Percentiles rank a stretch among this genome's conserved stretches.
Conservation (phyloP, 139 green algal genomes). For the Coelastrella sp. region DNA sequence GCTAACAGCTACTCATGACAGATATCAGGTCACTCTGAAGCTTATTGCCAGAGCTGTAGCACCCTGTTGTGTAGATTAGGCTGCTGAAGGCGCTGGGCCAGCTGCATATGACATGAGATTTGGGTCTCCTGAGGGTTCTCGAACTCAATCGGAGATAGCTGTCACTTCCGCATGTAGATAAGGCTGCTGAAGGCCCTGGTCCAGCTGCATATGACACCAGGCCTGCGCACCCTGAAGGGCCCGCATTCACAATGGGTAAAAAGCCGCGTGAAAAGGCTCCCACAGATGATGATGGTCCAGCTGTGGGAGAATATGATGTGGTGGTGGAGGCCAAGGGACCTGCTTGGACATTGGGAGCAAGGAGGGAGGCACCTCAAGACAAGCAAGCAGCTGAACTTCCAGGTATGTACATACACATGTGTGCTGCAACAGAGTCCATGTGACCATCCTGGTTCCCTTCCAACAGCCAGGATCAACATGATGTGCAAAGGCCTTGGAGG, state of each 20-base stretch:
- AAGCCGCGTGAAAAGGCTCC: not conserved
- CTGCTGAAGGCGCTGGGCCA: not conserved
- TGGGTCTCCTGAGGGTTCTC: not conserved
- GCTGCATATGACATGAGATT: not conserved
- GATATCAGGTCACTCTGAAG: not conserved
- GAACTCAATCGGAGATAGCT: not conserved
- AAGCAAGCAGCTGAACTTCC: not conserved
- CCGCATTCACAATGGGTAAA: slow-evolving; percentile 11
- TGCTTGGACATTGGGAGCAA: not conserved
- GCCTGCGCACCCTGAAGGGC: not conserved
- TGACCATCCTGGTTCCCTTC: too few relatives aligned
- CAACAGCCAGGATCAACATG: too few relatives aligned
- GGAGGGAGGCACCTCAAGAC: not conserved
- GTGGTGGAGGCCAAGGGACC: not conserved
- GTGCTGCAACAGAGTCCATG: too few relatives aligned
- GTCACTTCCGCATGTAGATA: not conserved
- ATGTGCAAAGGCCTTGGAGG: too few relatives aligned
- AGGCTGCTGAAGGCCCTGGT: not conserved
- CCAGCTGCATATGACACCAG: not conserved
- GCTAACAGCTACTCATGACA: too few relatives aligned
- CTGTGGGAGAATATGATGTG: not conserved
- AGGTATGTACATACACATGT: not conserved
- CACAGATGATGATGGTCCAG: slow-evolving; percentile 7
- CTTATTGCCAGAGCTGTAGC: not conserved
- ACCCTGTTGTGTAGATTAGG: not conserved